phyloP scores from a whole-genome alignment of 2,329 filamentous ascomycete genomes.

The Clathrospora elynae region DNA sequence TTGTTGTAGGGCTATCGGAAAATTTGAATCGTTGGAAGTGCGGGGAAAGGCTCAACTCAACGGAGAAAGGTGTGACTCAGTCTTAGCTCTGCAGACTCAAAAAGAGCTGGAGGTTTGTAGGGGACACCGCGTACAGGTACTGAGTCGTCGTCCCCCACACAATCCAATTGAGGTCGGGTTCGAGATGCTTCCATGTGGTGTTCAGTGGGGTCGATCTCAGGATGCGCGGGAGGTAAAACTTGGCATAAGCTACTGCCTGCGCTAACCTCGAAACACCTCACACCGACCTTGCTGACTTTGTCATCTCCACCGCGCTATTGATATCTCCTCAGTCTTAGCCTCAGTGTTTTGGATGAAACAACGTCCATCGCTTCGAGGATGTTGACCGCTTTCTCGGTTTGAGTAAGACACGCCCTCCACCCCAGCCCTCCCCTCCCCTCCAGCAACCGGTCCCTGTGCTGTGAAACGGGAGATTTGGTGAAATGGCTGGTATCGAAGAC shows the following conservation, averaged over 20 bases:
- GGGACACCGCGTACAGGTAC: no score
- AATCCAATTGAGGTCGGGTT: not conserved
- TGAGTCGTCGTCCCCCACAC: no score
- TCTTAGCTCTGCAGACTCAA: no score
- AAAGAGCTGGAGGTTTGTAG: no score
- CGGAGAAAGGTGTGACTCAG: no score
- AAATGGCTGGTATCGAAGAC: constrained; percentile 27
- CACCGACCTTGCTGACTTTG: constrained; percentile 21
- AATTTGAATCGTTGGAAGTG: no score
- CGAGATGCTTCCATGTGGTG: not conserved
- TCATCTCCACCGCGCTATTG: constrained; percentile 19
- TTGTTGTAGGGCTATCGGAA: no score
- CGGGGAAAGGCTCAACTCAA: no score
- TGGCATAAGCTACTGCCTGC: constrained; percentile 9
- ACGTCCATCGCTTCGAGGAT: constrained; percentile 16
- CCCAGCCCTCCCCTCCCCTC: constrained; percentile 15
- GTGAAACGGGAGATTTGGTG: constrained; percentile 16
- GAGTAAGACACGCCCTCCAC: constrained; percentile 33
- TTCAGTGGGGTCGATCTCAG: not conserved
- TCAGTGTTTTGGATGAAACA: constrained; percentile 22
- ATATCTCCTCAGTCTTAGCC: constrained; percentile 12
- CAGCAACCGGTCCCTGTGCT: constrained; percentile 20
- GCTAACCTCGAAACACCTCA: constrained; percentile 30
- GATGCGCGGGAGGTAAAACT: constrained; percentile 4
- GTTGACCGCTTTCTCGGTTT: constrained; percentile 27